Evolutionary conservation across 1,284 basidiomycete genomes (phyloP).

Genomic region (Trichosporon coremiiforme): DNA sequence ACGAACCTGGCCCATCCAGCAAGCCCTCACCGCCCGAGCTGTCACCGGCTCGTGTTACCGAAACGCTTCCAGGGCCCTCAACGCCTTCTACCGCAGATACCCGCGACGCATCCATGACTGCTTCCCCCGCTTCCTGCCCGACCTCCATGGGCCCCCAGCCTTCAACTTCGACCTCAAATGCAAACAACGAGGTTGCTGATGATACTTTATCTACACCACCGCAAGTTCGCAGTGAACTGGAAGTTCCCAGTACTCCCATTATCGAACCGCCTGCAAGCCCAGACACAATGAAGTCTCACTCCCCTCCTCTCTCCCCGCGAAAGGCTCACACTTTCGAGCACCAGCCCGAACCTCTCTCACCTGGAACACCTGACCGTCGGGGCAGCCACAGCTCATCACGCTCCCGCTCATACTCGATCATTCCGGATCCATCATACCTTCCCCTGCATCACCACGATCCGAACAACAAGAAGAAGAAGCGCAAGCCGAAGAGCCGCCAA

Average conservation of each 20-base stretch:
- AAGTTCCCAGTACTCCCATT: neutral
- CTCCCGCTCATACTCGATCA: constrained; percentile 35
- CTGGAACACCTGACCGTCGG: neutral
- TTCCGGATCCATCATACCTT: constrained; percentile 48
- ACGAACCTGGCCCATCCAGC: neutral
- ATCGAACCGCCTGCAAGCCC: neutral
- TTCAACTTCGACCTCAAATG: neutral
- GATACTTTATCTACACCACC: neutral
- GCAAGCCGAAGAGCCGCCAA: constrained; percentile 35
- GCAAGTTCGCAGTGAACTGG: neutral
- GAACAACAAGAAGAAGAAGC: constrained; percentile 41
- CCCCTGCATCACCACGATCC: constrained; percentile 25
- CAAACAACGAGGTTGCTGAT: neutral
- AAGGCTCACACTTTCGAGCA: neutral
- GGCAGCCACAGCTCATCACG: constrained; percentile 8
- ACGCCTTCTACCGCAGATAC: neutral
- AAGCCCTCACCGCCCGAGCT: constrained; percentile 5
- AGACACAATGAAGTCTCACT: neutral
- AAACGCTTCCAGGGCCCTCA: neutral
- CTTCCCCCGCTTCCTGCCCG: neutral
- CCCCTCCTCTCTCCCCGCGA: neutral
- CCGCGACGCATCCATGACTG: neutral
- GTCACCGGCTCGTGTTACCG: neutral
- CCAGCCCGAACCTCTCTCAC: neutral
- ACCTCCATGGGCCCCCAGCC: neutral